Conservation (phyloP, 2,329 filamentous ascomycete genomes). For the Verticillium zaregamsianum region DNA sequence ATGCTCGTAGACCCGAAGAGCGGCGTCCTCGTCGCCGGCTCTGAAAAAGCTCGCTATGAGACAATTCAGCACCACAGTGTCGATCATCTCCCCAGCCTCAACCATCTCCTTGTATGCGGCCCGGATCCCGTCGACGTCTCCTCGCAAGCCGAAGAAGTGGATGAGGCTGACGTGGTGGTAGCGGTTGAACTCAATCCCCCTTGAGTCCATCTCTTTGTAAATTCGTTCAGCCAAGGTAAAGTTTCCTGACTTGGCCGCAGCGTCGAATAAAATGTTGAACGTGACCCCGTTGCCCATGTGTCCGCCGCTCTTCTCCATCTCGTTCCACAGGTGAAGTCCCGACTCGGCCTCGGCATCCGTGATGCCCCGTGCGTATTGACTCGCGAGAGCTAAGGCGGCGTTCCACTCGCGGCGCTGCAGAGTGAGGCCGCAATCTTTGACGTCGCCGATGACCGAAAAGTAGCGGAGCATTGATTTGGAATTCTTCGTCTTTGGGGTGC, state of each 20-base stretch:
- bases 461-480: constrained; percentile 71
- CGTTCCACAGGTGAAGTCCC: constrained; percentile 74
- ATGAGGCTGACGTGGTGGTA: constrained; percentile 81
- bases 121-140: constrained; percentile 70
- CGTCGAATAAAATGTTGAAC: constrained; percentile 89
- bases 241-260: constrained; percentile 81
- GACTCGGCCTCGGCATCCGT: constrained; percentile 59
- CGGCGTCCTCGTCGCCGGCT: constrained; percentile 70
- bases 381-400: constrained; percentile 73
- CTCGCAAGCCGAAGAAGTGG: constrained; percentile 73
- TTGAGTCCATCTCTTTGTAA: constrained; percentile 71
- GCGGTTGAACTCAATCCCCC: constrained; percentile 67
- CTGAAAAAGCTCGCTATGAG: constrained; percentile 76
- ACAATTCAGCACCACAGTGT: constrained; percentile 81
- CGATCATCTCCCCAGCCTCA: constrained; percentile 80
- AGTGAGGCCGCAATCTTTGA: constrained; percentile 68
- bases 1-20: constrained; percentile 73
- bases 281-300: constrained; percentile 70
- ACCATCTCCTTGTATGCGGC: constrained; percentile 79
- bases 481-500: constrained; percentile 54
- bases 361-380: constrained; percentile 60
- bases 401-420: constrained; percentile 74
- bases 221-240: constrained; percentile 81
- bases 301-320: constrained; percentile 76
- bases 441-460: constrained; percentile 78